These are phyloP conservation scores for Aschersonia sp. DNA, from an alignment of 2,329 filamentous ascomycete species.

Conservation along the genomic window DNA sequence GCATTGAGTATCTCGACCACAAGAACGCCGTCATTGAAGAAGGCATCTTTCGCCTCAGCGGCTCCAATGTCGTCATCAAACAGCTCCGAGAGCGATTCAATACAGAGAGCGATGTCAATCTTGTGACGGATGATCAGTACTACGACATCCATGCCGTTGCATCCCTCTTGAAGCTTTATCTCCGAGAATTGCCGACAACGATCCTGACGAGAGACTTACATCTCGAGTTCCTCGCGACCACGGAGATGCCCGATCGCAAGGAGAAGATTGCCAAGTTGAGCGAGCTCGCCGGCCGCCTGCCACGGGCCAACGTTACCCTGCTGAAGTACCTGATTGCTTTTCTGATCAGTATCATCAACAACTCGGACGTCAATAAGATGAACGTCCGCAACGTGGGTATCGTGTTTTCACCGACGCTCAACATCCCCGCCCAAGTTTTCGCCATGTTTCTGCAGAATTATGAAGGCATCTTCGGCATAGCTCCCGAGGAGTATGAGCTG, in stretches of 20 bases:
- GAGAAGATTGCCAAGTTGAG: slow-evolving; percentile 69
- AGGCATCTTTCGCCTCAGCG: slow-evolving; percentile 90
- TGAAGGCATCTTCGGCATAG: slow-evolving; percentile 65
- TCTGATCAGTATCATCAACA: slow-evolving; percentile 82
- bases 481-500: slow-evolving; percentile 49
- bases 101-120: slow-evolving; percentile 76
- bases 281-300: slow-evolving; percentile 65
- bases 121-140: slow-evolving; percentile 69
- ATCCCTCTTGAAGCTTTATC: slow-evolving; percentile 82
- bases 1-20: slow-evolving; percentile 78
- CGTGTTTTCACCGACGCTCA: slow-evolving; percentile 92
- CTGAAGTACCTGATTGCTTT: slow-evolving; percentile 78
- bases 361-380: slow-evolving; percentile 91
- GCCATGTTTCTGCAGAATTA: slow-evolving; percentile 89
- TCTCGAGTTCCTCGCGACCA: slow-evolving; percentile 71
- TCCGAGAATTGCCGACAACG: slow-evolving; percentile 80
- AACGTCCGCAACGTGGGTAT: slow-evolving; percentile 94
- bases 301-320: slow-evolving; percentile 65
- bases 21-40: slow-evolving; percentile 77
- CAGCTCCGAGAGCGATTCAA: slow-evolving; percentile 87
- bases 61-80: slow-evolving; percentile 92
- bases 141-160: slow-evolving; percentile 95
- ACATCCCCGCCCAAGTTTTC: slow-evolving; percentile 90
- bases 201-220: slow-evolving; percentile 86
- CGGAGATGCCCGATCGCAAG: slow-evolving; percentile 58